phyloP scores from a whole-genome alignment of 768 basidiomycete genomes.

The Suillus paluster region DNA sequence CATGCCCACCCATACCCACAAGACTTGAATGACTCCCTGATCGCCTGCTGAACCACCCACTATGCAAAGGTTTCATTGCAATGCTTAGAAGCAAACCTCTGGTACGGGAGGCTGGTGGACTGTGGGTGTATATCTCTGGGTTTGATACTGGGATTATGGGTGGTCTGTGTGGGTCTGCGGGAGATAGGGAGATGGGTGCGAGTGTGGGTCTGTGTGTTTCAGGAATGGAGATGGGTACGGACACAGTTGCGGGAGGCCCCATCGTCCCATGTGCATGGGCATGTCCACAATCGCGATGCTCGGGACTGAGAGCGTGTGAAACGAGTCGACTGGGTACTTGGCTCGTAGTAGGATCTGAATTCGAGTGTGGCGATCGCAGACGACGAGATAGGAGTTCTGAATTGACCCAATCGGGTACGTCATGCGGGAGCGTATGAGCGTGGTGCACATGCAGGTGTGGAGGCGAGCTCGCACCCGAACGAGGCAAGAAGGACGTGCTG shows the following conservation, averaged over 20 bases:
- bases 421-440: neutral
- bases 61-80: constrained; percentile 65
- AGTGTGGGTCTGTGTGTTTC: neutral
- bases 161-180: too few relatives aligned
- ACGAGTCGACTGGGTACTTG: constrained; percentile 27
- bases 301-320: constrained; percentile 61
- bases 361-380: constrained; percentile 40
- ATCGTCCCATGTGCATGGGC: neutral
- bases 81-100: constrained; percentile 56
- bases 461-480: constrained; percentile 47
- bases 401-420: constrained; percentile 74
- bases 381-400: constrained; percentile 80
- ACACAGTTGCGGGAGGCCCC: constrained; percentile 7
- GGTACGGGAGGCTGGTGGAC: constrained; percentile 53
- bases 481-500: constrained; percentile 22
- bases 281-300: constrained; percentile 44
- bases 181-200: too few relatives aligned
- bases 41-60: constrained; percentile 38
- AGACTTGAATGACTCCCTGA: constrained; percentile 1
- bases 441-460: neutral
- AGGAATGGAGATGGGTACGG: too few relatives aligned
- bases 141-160: constrained; percentile 22
- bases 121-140: constrained; percentile 57
- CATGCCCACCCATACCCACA: too few relatives aligned
- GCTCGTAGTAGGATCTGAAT: constrained; percentile 33